Base-by-base conservation (phyloP, 192 early-diverging fungal genomes). In the Umbelopsis isabellina region DNA sequence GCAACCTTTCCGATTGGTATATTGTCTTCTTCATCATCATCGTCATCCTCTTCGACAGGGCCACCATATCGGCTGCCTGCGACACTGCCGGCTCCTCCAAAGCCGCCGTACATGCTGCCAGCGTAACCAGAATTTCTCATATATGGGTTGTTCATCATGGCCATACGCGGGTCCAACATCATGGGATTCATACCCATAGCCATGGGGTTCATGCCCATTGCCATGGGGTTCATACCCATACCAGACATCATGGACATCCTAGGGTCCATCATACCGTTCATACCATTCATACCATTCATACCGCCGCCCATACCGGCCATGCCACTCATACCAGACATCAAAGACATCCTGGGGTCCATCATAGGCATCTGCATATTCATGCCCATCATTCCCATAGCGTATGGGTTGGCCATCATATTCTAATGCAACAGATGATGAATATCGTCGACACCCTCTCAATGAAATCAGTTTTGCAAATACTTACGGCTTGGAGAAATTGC, bases 21-120 rank as follows among this genome's bases (percentile, higher is more conserved):
- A 67, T 78, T 64, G 58, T 78, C 76, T 45, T 77, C 76, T 49
- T 78, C 76, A 21, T 73, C 71, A 12, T 78, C 71, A 13, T 78
- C 76, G 18, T 73, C 72, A 20, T 27, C 23, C 25, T 27, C 55
- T 23, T 72, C 71, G 44, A 49, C 49, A 21, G 27, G 47, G 37
- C 65, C 71, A 67, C 49, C 65, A 49, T 41, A 49, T 47, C 55
- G 64, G 67, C 52, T 45, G n/a, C 51, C 35, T 8, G 67, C 52
- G 37, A 61, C 61, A 48, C 68, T 65, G 48, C 68, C 61, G 13
- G 58, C 45, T 13, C n/a, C 21, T 37, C 48, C 55, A 50, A 21
- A 13, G 18, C 30, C 71, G 45, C 65, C 71, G 66, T 72, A 53
- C 55, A 68, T 18, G 13, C 45, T 68, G 22, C 30, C 67, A 20